phyloP scores from a whole-genome alignment of 805 yeast species.

The Kodamaea neixiangensis region DNA sequence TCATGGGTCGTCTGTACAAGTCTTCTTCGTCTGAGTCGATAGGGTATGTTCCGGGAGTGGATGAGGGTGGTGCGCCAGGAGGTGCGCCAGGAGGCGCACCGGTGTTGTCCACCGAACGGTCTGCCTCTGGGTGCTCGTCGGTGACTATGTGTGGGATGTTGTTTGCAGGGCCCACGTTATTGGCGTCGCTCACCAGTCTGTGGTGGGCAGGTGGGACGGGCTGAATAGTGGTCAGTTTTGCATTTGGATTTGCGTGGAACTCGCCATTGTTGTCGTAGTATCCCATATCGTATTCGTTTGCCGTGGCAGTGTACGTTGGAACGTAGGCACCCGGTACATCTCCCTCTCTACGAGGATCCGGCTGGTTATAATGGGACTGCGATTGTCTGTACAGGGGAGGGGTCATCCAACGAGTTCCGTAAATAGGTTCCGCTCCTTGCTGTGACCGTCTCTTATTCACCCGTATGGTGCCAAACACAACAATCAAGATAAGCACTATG shows the following conservation, averaged over 20 bases:
- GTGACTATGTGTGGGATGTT: constrained; percentile 9
- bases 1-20: constrained; percentile 16
- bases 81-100: background rate
- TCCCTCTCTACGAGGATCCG: constrained; percentile 40
- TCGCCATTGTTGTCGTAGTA: constrained; percentile 66
- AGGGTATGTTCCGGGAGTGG: background rate
- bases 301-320: constrained; percentile 66
- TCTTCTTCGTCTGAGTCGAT: constrained; percentile 11
- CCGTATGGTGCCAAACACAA: constrained; percentile 52
- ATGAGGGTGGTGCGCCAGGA: constrained; percentile 7
- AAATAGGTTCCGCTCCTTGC: constrained; percentile 57
- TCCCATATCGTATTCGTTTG: constrained; percentile 72
- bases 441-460: constrained; percentile 55
- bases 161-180: constrained; percentile 18
- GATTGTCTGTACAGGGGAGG: constrained; percentile 78
- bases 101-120: background rate
- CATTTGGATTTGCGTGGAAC: constrained; percentile 38
- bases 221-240: constrained; percentile 18
- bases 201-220: constrained; percentile 26
- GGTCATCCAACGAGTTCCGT: constrained; percentile 83
- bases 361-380: constrained; percentile 55
- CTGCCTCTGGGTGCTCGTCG: constrained; percentile 9
- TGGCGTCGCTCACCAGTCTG: constrained; percentile 17
- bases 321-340: constrained; percentile 46
- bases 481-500: constrained; percentile 46